Conservation (phyloP, 495 filamentous ascomycete genomes). For the Hyaloscypha hepaticicola region DNA sequence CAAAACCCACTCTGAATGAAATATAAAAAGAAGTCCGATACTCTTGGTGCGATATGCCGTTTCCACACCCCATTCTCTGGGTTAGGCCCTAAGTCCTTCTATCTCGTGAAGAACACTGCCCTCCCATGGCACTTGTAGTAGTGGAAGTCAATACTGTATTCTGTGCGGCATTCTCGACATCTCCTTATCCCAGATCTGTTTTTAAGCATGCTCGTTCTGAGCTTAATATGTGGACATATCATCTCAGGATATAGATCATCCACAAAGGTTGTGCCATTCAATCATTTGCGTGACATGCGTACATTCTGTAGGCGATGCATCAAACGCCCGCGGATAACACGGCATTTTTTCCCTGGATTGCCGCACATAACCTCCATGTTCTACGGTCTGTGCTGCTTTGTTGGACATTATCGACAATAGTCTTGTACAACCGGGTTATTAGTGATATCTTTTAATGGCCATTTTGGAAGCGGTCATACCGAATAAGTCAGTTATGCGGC, state of each 20-base stretch:
- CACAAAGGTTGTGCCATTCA: not conserved
- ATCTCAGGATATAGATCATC: not conserved
- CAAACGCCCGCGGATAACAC: constrained; percentile 16
- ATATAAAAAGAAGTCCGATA: not conserved
- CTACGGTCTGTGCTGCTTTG: not conserved
- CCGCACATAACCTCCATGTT: constrained; percentile 9
- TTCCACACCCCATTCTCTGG: constrained; percentile 16
- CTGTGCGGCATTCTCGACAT: constrained; percentile 19
- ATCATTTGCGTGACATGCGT: constrained; percentile 12
- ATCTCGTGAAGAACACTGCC: constrained; percentile 22
- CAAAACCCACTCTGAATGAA: not conserved
- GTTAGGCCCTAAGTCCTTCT: constrained; percentile 16
- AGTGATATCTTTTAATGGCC: constrained; percentile 15
- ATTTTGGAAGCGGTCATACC: constrained; percentile 15
- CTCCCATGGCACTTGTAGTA: constrained; percentile 10
- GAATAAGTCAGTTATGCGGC: constrained; percentile 4
- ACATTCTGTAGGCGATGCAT: constrained; percentile 17
- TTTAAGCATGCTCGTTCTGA: not conserved
- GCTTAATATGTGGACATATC: constrained; percentile 19
- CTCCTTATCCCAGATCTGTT: constrained; percentile 4
- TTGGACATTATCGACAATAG: constrained; percentile 13
- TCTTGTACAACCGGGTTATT: constrained; percentile 8
- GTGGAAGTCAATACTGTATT: constrained; percentile 23
- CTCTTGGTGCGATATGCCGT: not conserved
- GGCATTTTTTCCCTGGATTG: constrained; percentile 21